phyloP scores from a whole-genome alignment of 176 grass and related monocot genomes.

The Carex cristatella region DNA sequence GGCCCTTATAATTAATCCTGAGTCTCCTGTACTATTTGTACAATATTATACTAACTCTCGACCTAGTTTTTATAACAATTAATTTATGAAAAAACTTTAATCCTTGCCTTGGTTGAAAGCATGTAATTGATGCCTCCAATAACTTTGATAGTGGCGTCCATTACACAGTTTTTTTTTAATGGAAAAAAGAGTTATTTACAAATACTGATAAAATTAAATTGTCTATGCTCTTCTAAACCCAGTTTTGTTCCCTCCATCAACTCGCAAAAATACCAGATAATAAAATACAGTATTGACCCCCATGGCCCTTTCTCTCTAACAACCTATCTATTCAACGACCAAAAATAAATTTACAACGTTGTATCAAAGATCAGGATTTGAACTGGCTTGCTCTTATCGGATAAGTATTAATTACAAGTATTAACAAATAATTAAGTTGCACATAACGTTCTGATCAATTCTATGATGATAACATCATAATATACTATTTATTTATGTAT shows the following conservation, averaged over 20 bases:
- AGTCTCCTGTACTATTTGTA: not conserved
- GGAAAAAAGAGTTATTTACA: too few species aligned
- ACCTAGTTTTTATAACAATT: not conserved
- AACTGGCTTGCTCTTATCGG: too few species aligned
- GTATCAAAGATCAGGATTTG: too few species aligned
- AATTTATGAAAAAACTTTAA: not conserved
- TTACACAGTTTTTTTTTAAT: not conserved
- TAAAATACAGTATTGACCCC: too few species aligned
- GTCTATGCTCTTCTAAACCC: too few species aligned
- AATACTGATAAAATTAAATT: too few species aligned
- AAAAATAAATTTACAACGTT: too few species aligned
- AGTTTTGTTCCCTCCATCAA: too few species aligned
- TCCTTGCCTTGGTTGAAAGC: not conserved
- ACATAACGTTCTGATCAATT: not conserved
- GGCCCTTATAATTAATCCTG: not conserved
- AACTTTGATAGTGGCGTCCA: constrained; percentile 15
- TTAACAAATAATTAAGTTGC: not conserved
- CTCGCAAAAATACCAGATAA: too few species aligned
- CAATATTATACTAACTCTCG: not conserved
- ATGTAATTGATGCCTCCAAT: not conserved
- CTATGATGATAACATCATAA: not conserved
- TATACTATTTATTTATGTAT: not conserved
- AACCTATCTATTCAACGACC: too few species aligned
- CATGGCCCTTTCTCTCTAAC: too few species aligned
- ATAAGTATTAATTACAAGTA: not conserved